A percentile compares a stretch with the other conserved stretches of the same genome.
Evolutionary conservation across 306 rosid genomes (phyloP).

Genomic region (Cicer chorassanicum): DNA sequence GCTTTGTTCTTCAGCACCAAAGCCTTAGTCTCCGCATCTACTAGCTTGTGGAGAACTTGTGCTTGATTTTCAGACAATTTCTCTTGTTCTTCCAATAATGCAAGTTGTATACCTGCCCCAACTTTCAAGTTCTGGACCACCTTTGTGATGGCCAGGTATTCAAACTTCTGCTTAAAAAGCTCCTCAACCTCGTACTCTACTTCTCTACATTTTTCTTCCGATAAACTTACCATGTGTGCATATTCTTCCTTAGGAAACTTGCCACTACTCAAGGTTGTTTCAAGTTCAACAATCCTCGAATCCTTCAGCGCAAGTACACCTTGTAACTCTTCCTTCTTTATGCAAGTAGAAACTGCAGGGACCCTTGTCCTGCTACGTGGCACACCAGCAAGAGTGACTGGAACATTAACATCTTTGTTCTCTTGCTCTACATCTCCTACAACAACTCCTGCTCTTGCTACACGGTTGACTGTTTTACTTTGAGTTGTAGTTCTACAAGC

Average conservation of each 20-base stretch:
- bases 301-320: slow-evolving; percentile 58
- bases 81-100: slow-evolving; percentile 62
- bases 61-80: slow-evolving; percentile 56
- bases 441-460: no score
- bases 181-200: slow-evolving; percentile 56
- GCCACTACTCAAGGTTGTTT: slow-evolving; percentile 53
- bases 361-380: no score
- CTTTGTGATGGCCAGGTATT: slow-evolving; percentile 59
- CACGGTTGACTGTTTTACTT: no score
- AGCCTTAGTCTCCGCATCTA: slow-evolving; percentile 59
- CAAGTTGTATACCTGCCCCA: slow-evolving; percentile 44
- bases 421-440: no score
- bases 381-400: no score
- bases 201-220: slow-evolving; percentile 51
- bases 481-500: no score
- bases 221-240: slow-evolving; percentile 47
- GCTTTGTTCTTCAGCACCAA: slow-evolving; percentile 60
- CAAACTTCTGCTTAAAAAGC: slow-evolving; percentile 66
- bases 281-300: slow-evolving; percentile 68
- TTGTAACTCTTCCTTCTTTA: slow-evolving; percentile 52
- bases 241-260: slow-evolving; percentile 57
- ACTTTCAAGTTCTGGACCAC: slow-evolving; percentile 54
- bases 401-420: no score
- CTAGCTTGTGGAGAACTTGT: slow-evolving; percentile 56
- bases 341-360: no score